Evolutionary conservation across 768 basidiomycete species (phyloP).

Genomic region (Boletus coccyginus): DNA sequence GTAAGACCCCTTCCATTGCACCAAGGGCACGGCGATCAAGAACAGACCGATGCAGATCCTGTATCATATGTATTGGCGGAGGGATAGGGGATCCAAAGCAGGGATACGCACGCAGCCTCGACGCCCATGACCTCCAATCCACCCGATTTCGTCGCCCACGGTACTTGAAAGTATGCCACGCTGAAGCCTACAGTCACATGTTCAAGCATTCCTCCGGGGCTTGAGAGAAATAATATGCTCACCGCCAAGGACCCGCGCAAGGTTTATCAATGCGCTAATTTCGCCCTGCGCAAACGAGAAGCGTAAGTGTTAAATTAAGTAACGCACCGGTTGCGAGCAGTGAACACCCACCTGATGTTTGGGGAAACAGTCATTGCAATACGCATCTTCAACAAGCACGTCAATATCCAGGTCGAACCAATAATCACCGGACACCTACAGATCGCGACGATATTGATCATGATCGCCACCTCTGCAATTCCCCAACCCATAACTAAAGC

Average conservation of each 20-base stretch:
- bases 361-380: constrained; percentile 39
- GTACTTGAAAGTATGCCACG: constrained; percentile 41
- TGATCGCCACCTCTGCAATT: constrained; percentile 35
- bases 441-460: constrained; percentile 41
- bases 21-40: constrained; percentile 34
- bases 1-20: constrained; percentile 33
- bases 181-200: constrained; percentile 26
- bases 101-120: constrained; percentile 35
- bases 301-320: background rate
- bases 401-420: background rate
- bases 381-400: constrained; percentile 29
- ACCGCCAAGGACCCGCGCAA: constrained; percentile 35
- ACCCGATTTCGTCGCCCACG: constrained; percentile 37
- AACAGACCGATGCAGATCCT: constrained; percentile 36
- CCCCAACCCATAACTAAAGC: constrained; percentile 44
- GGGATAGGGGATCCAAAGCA: background rate
- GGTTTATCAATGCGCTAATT: constrained; percentile 43
- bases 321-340: background rate
- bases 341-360: constrained; percentile 22
- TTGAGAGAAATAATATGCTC: background rate
- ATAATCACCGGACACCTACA: constrained; percentile 24
- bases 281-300: constrained; percentile 32
- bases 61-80: background rate
- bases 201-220: background rate
- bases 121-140: constrained; percentile 35